A percentile compares a stretch with the other conserved stretches of the same genome.
These are phyloP conservation scores for Cylindrotheca fusiformis DNA, from an alignment of 108 stramenopile species.

Conservation along the genomic window DNA sequence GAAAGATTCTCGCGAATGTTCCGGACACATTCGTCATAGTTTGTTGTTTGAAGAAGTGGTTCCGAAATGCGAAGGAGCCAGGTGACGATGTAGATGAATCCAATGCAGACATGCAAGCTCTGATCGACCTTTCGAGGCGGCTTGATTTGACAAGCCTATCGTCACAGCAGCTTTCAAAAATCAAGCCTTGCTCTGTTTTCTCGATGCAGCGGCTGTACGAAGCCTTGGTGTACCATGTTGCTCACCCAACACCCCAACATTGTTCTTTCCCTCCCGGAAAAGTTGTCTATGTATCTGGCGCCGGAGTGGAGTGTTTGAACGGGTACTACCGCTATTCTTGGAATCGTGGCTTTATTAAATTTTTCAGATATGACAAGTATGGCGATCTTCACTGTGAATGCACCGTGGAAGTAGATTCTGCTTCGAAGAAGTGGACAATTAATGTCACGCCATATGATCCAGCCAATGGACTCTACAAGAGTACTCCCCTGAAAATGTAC, in stretches of 20 bases:
- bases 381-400: background rate
- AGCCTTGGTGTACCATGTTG: background rate
- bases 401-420: background rate
- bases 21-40: background rate
- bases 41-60: background rate
- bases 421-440: background rate
- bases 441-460: background rate
- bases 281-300: background rate
- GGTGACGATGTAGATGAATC: background rate
- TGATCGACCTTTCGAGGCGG: background rate
- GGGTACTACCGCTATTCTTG: background rate
- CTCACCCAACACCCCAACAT: background rate
- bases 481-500: background rate
- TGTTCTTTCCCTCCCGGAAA: background rate
- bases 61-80: background rate
- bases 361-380: background rate
- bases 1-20: background rate
- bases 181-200: background rate
- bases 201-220: background rate
- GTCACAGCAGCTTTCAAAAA: background rate
- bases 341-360: background rate
- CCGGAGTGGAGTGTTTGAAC: background rate
- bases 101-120: background rate
- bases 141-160: background rate
- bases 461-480: too few relatives aligned